Base-by-base conservation (phyloP, 495 filamentous ascomycete species). In the Trichoderma virens region DNA sequence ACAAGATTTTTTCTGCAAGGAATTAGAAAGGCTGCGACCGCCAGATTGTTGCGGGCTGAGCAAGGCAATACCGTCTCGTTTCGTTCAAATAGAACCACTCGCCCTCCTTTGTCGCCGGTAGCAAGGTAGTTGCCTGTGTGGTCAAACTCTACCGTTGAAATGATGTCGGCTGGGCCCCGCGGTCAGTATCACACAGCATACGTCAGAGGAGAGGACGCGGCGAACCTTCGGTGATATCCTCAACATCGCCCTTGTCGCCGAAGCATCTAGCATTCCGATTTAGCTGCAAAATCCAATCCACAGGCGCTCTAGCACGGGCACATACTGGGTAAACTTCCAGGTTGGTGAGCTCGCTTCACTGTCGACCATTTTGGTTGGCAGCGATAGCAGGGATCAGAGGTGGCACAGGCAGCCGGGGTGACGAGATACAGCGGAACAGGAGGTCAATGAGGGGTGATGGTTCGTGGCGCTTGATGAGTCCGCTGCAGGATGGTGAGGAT, bases 321-420 rank as follows among this genome's bases (percentile, higher is more conserved):
- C 95, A 85, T 85, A 98, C 94, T 98, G 94, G 78, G 94, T 98
- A 81, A 98, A 98, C 84, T 98, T 98, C 94, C 94, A 98, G 76
- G 93, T 97, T 71, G 94, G 93, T 76, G 91, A 85, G 78, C 84
- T 88, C 78, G 88, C 83, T 80, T 97, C 94, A 80, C 88, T 90
- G 82, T 97, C 94, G 80, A 94, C 93, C 94, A 98, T 98, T 80
- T 88, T 93, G 63, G 60, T 66, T 63, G 60, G 65, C 64, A 61
- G 68, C 59, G 51, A 56, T 56, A 56, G 51, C 51, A 56, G 51
- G 51, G 51, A 56, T 56, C 23, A 56, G 51, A 56, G 51, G 51
- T 56, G 51, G 51, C 27, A 56, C 51, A 30, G 51, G 51, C 51
- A 28, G 27, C 51, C 27, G 27, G 51, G 51, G 51, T 56, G 27